Conservation (phyloP, 768 basidiomycete genomes). For the Hysterangium stoloniferum region DNA sequence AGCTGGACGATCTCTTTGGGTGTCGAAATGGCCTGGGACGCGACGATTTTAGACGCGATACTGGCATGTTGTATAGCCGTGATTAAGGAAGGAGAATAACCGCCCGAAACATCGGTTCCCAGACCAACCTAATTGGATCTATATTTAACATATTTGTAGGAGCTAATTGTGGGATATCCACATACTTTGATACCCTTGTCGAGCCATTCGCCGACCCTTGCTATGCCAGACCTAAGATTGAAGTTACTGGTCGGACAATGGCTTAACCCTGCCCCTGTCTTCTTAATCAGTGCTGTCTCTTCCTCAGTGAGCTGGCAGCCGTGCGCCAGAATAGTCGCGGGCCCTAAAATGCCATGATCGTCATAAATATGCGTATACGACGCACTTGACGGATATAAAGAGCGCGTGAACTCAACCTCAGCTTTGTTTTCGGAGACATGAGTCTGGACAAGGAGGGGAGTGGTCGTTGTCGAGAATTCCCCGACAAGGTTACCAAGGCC, state of each 20-base stretch:
- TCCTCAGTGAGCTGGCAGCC: conserved; percentile 68
- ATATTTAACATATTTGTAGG: too few species aligned
- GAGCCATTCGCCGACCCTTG: conserved; percentile 69
- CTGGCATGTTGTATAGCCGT: conserved; percentile 66
- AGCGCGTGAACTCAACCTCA: conserved; percentile 61
- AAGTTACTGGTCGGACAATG: conserved; percentile 96
- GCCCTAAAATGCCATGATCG: conserved; percentile 59
- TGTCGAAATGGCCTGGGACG: conserved; percentile 34
- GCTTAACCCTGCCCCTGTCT: conserved; percentile 64
- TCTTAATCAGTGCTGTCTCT: conserved; percentile 67
- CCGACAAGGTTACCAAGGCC: conserved; percentile 55
- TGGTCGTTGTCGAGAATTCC: conserved; percentile 34
- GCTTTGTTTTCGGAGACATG: conserved; percentile 80
- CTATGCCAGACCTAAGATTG: conserved; percentile 79
- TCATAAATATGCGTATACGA: conserved; percentile 85
- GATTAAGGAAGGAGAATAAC: conserved; percentile 76
- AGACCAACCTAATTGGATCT: conserved; percentile 62
- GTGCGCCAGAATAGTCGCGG: conserved; percentile 83
- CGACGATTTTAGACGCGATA: conserved; percentile 71
- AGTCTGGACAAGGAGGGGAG: conserved; percentile 71
- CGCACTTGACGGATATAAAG: conserved; percentile 53
- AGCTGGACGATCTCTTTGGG: background rate
- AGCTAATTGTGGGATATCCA: background rate
- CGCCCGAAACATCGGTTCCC: conserved; percentile 92
- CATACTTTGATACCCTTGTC: conserved; percentile 81